Percentiles rank a stretch among this genome's conserved stretches.
Conservation (phyloP, 768 basidiomycete species). For the Lactarius psammicola region DNA sequence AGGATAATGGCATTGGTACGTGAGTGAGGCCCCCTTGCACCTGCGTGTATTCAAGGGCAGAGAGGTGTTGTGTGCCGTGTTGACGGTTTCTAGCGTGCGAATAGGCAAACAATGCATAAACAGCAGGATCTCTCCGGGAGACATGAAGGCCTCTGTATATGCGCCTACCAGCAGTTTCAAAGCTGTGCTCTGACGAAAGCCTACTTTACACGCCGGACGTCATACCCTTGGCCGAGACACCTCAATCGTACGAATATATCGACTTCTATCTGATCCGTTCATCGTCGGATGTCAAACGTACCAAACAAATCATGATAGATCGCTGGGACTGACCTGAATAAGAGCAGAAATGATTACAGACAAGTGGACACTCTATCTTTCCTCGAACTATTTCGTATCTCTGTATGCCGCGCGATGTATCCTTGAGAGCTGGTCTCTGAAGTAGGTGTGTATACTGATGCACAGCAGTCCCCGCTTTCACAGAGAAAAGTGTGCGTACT, state of each 20-base stretch:
- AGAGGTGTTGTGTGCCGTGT: no score
- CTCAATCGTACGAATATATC: conserved; percentile 15
- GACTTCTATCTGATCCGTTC: no score
- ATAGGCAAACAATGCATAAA: no score
- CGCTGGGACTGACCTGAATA: not conserved
- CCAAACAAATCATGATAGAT: not conserved
- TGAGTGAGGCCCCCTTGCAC: no score
- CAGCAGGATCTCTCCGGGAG: no score
- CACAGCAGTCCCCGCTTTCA: not conserved
- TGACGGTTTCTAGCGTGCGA: no score
- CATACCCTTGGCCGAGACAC: not conserved
- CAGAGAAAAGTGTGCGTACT: not conserved
- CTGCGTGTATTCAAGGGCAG: no score
- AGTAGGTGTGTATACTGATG: not conserved
- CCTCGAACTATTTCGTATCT: not conserved
- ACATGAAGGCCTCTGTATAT: no score
- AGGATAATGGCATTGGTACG: no score
- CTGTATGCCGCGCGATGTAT: not conserved
- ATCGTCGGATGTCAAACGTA: not conserved
- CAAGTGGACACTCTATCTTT: not conserved
- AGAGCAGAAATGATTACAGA: not conserved
- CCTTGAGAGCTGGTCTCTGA: not conserved
- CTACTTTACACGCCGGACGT: no score
- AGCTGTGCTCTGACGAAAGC: no score
- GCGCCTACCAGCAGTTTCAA: no score